These are phyloP conservation scores for Moniliella sp. DNA, from an alignment of 1,284 basidiomycete species.

Conservation along the genomic window DNA sequence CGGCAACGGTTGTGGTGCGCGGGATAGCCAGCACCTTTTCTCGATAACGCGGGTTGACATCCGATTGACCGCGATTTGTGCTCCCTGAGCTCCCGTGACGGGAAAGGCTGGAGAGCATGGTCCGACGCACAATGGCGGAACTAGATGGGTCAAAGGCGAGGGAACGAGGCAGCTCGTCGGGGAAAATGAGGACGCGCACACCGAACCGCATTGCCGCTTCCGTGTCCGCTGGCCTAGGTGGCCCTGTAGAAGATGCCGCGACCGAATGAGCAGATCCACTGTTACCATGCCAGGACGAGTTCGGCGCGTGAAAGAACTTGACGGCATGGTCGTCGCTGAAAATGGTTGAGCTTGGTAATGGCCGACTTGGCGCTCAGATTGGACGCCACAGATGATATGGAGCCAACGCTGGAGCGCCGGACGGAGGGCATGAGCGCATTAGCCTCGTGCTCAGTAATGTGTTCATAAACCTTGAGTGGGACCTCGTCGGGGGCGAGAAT, in stretches of 20 bases:
- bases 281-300: too few relatives aligned
- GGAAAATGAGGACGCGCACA: slow-evolving; percentile 61
- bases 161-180: slow-evolving; percentile 66
- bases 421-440: slow-evolving; percentile 47
- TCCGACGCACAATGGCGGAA: slow-evolving; percentile 51
- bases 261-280: too few relatives aligned
- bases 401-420: slow-evolving; percentile 73
- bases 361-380: slow-evolving; percentile 79
- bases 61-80: too few relatives aligned
- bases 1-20: slow-evolving; percentile 79
- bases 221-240: too few relatives aligned
- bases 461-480: slow-evolving; percentile 67
- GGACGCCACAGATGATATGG: slow-evolving; percentile 70
- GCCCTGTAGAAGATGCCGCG: too few relatives aligned
- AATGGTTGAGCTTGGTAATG: slow-evolving; percentile 64
- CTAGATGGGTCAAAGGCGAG: slow-evolving; percentile 75
- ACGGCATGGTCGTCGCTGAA: slow-evolving; percentile 88
- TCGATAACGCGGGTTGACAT: slow-evolving; percentile 6
- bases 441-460: slow-evolving; percentile 40
- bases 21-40: slow-evolving; percentile 42
- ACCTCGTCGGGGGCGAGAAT: slow-evolving; percentile 50
- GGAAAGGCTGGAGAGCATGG: too few relatives aligned
- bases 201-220: slow-evolving; percentile 65
- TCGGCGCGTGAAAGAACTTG: slow-evolving; percentile 60
- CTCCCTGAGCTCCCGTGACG: too few relatives aligned